These are phyloP conservation scores for Cytospora paraplurivora DNA, from an alignment of 2,329 filamentous ascomycete genomes.

Conservation along the genomic window DNA sequence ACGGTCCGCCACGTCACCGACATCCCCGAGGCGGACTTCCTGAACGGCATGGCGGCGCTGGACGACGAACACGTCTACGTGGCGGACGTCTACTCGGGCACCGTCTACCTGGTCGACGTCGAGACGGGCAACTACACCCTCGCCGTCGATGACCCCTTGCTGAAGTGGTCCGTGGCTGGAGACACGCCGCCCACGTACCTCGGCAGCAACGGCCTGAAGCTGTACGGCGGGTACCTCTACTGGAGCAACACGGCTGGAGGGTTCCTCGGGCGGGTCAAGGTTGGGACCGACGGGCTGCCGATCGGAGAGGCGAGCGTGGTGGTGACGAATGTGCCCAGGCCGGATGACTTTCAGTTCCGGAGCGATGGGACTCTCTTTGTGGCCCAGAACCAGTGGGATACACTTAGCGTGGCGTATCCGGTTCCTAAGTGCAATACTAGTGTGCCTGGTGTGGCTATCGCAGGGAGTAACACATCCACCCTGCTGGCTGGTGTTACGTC, in stretches of 20 bases:
- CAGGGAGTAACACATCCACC: constrained; percentile 15
- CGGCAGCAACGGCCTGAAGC: constrained; percentile 37
- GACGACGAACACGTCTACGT: constrained; percentile 32
- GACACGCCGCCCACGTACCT: constrained; percentile 18
- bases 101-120: constrained; percentile 35
- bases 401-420: constrained; percentile 3
- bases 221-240: constrained; percentile 34
- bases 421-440: neutral
- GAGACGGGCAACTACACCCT: constrained; percentile 29
- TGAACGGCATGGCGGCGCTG: constrained; percentile 34
- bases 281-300: constrained; percentile 13
- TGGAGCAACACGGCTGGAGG: constrained; percentile 34
- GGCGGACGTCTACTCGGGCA: constrained; percentile 34
- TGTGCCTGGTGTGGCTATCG: constrained; percentile 3
- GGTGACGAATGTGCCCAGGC: constrained; percentile 8
- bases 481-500: constrained; percentile 19
- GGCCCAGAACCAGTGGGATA: constrained; percentile 19
- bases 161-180: constrained; percentile 30
- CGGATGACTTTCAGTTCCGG: constrained; percentile 22
- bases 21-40: constrained; percentile 29
- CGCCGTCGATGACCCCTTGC: constrained; percentile 32
- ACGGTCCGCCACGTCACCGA: constrained; percentile 19
- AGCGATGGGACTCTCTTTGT: constrained; percentile 8
- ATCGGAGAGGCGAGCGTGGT: constrained; percentile 1
- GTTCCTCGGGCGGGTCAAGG: constrained; percentile 12